Percentiles rank a stretch among this genome's conserved stretches.
Evolutionary conservation across 495 filamentous ascomycete genomes (phyloP).

Genomic region (Pseudoneurospora amorphoporcata): DNA sequence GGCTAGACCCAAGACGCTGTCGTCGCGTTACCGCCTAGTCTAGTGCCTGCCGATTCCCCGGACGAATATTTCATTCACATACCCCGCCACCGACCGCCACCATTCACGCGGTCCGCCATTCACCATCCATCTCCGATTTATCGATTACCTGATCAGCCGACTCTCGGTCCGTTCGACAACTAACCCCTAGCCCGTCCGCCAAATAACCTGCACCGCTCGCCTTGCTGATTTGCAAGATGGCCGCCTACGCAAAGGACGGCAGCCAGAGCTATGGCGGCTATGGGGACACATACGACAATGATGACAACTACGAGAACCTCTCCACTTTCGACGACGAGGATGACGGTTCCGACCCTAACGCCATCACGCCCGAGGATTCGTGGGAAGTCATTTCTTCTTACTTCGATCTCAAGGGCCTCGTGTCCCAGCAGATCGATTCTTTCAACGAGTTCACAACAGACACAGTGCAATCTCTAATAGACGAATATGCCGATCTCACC

Average conservation of each 20-base stretch:
- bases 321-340: slow-evolving; percentile 62
- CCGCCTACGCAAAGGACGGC: slow-evolving; percentile 12
- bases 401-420: slow-evolving; percentile 89
- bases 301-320: slow-evolving; percentile 44
- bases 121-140: background rate
- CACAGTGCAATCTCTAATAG: slow-evolving; percentile 85
- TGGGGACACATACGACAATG: slow-evolving; percentile 30
- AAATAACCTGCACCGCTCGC: background rate
- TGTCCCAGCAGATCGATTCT: slow-evolving; percentile 95
- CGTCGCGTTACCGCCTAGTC: background rate
- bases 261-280: slow-evolving; percentile 14
- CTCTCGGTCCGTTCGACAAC: background rate
- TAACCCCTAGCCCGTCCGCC: background rate
- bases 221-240: slow-evolving; percentile 8
- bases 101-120: background rate
- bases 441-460: slow-evolving; percentile 93
- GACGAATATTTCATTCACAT: background rate
- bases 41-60: background rate
- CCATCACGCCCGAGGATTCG: slow-evolving; percentile 85
- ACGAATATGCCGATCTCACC: slow-evolving; percentile 77
- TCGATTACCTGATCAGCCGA: background rate
- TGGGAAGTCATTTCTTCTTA: slow-evolving; percentile 96
- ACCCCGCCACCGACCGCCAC: background rate
- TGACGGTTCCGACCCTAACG: slow-evolving; percentile 71
- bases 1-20: background rate